Percentiles rank a stretch among this genome's conserved stretches.
phyloP scores from a whole-genome alignment of 768 basidiomycete species.

The Ephemerocybe angulata region DNA sequence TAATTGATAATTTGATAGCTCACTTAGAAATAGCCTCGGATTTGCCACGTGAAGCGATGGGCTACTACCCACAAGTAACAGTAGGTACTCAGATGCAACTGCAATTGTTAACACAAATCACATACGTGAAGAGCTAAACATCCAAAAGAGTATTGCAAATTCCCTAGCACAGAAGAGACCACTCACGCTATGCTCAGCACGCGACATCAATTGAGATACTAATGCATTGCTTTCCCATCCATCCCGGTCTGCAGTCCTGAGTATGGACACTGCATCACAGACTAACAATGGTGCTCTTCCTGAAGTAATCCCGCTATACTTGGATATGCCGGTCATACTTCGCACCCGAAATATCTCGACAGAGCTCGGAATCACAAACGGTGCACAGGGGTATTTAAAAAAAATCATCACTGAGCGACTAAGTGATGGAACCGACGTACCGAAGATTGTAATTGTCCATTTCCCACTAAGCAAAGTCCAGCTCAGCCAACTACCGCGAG shows the following conservation, averaged over 20 bases:
- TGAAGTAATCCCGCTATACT: conserved; percentile 20
- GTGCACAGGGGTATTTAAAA: conserved; percentile 22
- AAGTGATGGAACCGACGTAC: neutral
- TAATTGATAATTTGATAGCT: no score
- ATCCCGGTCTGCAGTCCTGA: neutral
- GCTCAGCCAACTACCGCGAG: conserved; percentile 12
- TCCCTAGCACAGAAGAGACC: no score
- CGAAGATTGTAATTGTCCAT: neutral
- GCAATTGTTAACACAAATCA: no score
- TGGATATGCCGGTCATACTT: conserved; percentile 30
- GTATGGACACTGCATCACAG: neutral
- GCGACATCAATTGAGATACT: no score
- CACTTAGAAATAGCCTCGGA: no score
- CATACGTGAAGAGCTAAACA: no score
- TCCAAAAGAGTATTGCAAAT: no score
- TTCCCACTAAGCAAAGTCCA: conserved; percentile 14
- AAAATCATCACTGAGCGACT: conserved; percentile 16
- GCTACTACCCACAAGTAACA: no score
- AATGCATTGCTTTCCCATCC: no score
- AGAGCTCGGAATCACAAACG: conserved; percentile 28
- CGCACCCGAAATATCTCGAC: conserved; percentile 22
- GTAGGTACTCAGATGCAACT: no score
- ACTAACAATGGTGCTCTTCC: conserved; percentile 14
- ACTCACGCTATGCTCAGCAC: no score
- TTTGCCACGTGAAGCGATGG: no score